A percentile compares a stretch with the other conserved stretches of the same genome.
These are phyloP conservation scores for Chaetothyriales sp. DNA, from an alignment of 2,329 filamentous ascomycete species.

Conservation along the genomic window DNA sequence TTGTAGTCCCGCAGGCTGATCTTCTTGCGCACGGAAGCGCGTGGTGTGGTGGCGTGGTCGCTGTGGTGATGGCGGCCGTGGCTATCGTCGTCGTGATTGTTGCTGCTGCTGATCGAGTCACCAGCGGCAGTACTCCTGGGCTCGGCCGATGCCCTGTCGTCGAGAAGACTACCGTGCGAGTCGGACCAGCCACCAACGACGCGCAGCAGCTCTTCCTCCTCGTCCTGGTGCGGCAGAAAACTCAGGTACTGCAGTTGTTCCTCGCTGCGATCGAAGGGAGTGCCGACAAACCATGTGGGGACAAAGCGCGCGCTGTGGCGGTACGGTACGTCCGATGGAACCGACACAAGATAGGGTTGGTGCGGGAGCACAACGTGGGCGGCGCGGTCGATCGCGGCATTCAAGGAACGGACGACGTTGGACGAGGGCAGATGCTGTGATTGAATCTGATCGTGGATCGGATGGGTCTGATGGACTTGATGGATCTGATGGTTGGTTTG, in stretches of 20 bases:
- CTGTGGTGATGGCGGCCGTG: conserved; percentile 8
- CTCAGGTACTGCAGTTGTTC: conserved; percentile 48
- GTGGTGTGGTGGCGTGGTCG: conserved; percentile 27
- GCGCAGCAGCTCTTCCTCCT: conserved; percentile 36
- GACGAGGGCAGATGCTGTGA: background rate
- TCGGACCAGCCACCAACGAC: conserved; percentile 39
- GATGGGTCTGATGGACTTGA: background rate
- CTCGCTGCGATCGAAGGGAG: conserved; percentile 40
- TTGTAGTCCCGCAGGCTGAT: conserved; percentile 48
- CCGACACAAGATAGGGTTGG: conserved; percentile 32
- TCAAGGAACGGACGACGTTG: conserved; percentile 2
- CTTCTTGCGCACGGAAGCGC: conserved; percentile 39
- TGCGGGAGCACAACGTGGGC: conserved; percentile 29
- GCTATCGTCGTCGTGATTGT: background rate
- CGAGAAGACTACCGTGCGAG: conserved; percentile 29
- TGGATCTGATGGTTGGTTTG: background rate
- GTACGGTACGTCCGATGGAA: conserved; percentile 33
- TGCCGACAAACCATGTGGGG: conserved; percentile 34
- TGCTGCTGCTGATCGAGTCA: background rate
- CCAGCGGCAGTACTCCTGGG: background rate
- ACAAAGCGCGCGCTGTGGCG: conserved; percentile 27
- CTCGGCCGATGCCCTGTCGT: conserved; percentile 23
- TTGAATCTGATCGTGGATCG: too few species aligned
- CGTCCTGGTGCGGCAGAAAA: conserved; percentile 43
- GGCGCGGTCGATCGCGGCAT: conserved; percentile 24